These are phyloP conservation scores for Priceomyces haplophilus DNA, from an alignment of 805 yeast species.

Conservation along the genomic window DNA sequence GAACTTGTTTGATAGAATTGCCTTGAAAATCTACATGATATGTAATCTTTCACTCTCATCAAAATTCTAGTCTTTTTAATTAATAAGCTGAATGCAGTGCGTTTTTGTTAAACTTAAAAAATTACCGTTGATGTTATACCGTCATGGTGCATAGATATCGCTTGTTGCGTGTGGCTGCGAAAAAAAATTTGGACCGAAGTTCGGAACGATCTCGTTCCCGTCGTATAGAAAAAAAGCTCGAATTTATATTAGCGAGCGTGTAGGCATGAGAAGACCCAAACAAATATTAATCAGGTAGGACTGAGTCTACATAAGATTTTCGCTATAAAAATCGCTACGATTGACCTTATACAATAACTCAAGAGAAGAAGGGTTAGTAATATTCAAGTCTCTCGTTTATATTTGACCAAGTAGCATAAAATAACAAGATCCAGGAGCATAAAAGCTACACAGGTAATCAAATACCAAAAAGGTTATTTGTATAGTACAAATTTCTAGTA, in stretches of 20 bases:
- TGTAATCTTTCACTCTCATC: too few species aligned
- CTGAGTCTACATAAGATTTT: neutral
- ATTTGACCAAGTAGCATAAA: neutral
- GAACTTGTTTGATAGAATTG: too few species aligned
- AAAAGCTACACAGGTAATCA: neutral
- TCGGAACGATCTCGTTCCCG: constrained; percentile 7
- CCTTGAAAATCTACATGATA: too few species aligned
- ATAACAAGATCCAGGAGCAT: neutral
- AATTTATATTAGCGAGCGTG: neutral
- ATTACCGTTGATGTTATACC: neutral
- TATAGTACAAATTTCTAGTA: too few species aligned
- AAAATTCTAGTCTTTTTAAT: too few species aligned
- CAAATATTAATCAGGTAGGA: neutral
- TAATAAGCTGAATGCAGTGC: too few species aligned
- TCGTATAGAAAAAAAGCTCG: constrained; percentile 2
- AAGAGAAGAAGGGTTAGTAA: neutral
- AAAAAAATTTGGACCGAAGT: constrained; percentile 3
- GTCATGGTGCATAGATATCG: neutral
- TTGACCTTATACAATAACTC: neutral
- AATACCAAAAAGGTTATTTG: too few species aligned
- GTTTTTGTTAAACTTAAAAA: too few species aligned
- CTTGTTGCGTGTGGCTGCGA: constrained; percentile 4
- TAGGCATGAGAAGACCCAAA: neutral
- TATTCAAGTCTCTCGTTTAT: neutral
- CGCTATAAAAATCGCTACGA: neutral